Percentiles rank a stretch among this genome's conserved stretches.
Evolutionary conservation across 805 yeast species (phyloP).

Genomic region (Tanozyma kutaoensis): DNA sequence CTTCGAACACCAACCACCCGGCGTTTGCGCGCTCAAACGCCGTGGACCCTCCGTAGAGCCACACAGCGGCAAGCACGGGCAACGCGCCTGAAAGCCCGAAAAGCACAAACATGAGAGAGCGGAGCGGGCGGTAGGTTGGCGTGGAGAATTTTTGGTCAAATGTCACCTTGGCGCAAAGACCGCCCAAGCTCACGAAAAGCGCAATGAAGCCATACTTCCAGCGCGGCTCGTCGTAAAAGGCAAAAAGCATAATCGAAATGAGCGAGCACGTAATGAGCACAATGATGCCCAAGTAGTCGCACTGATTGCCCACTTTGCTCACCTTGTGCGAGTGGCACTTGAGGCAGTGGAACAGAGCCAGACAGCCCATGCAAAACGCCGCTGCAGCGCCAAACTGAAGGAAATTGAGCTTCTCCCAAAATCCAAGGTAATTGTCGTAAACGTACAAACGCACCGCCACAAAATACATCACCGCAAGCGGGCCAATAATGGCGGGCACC

Average conservation of each 20-base stretch:
- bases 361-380: constrained; percentile 43
- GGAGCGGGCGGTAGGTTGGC: constrained; percentile 56
- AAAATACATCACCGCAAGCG: constrained; percentile 13
- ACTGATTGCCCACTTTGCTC: constrained; percentile 45
- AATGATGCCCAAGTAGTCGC: constrained; percentile 69
- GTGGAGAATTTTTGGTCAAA: constrained; percentile 55
- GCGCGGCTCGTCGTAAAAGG: constrained; percentile 29
- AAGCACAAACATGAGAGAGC: constrained; percentile 66
- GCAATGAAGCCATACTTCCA: constrained; percentile 25
- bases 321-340: constrained; percentile 53
- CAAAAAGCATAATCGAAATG: constrained; percentile 21
- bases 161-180: constrained; percentile 45
- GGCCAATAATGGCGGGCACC: constrained; percentile 23
- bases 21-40: constrained; percentile 41
- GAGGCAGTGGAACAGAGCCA: constrained; percentile 53
- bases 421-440: constrained; percentile 12
- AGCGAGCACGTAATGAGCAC: constrained; percentile 35
- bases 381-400: constrained; percentile 45
- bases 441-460: constrained; percentile 12
- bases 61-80: constrained; percentile 49
- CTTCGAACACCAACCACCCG: constrained; percentile 56
- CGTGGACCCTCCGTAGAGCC: constrained; percentile 33
- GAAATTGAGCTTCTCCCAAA: constrained; percentile 36
- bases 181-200: constrained; percentile 43
- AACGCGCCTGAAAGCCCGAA: constrained; percentile 71